These are phyloP conservation scores for Aspergillus steynii DNA, from an alignment of 495 filamentous ascomycete species.

Conservation along the genomic window DNA sequence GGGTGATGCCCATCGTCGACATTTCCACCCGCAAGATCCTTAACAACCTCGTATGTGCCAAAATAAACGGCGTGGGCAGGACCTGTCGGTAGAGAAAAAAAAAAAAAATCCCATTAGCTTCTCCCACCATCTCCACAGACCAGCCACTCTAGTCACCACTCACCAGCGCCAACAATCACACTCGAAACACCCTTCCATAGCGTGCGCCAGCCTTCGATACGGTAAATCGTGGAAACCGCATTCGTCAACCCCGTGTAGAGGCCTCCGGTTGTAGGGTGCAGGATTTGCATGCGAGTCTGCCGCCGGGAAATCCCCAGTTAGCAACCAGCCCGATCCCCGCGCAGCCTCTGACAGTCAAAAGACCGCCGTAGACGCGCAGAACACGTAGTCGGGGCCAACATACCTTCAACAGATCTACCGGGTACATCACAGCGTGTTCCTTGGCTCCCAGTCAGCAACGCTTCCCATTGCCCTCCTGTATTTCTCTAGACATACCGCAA, in stretches of 20 bases:
- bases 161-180: conserved; percentile 93
- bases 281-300: conserved; percentile 96
- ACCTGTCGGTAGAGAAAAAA: conserved; percentile 49
- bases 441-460: conserved; percentile 21
- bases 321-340: conserved; percentile 11
- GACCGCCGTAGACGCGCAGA: neutral
- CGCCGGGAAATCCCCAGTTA: conserved; percentile 16
- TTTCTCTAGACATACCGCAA: conserved; percentile 64
- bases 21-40: conserved; percentile 94
- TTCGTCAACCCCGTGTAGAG: conserved; percentile 91
- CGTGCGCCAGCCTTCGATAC: conserved; percentile 83
- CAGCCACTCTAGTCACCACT: conserved; percentile 14
- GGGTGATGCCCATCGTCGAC: conserved; percentile 87
- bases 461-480: neutral
- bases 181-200: conserved; percentile 97
- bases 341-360: conserved; percentile 47
- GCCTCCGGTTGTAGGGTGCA: conserved; percentile 81
- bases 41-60: conserved; percentile 94
- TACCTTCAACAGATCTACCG: conserved; percentile 97
- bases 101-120: conserved; percentile 27
- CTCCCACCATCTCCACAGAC: conserved; percentile 6
- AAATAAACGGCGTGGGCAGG: conserved; percentile 98
- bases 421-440: conserved; percentile 97
- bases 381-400: conserved; percentile 21
- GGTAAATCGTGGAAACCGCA: conserved; percentile 86